Evolutionary conservation across 257 asterid species (phyloP).

Genomic region (Ehretia macrophylla): DNA sequence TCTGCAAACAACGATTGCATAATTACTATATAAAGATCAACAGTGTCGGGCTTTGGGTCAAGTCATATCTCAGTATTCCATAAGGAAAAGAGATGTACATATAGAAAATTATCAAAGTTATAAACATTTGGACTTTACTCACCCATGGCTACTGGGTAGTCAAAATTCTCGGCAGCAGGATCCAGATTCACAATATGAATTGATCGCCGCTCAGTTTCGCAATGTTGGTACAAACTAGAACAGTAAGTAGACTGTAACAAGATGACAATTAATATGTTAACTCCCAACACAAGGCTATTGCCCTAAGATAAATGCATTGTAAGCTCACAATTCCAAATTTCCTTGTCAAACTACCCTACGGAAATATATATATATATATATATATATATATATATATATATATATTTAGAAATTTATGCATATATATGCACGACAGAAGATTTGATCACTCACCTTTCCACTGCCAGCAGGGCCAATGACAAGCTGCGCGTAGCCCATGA

Average conservation of each 20-base stretch:
- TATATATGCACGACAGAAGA: background rate
- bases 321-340: too few species aligned
- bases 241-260: constrained; percentile 83
- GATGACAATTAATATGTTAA: background rate
- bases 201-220: constrained; percentile 71
- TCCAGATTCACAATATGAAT: constrained; percentile 85
- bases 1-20: constrained; percentile 36
- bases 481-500: constrained; percentile 94
- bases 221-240: constrained; percentile 77
- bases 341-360: too few species aligned
- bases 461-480: constrained; percentile 99
- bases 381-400: too few species aligned
- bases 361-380: too few species aligned
- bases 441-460: constrained; percentile 67
- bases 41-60: too few species aligned
- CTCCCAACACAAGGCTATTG: background rate
- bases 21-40: too few species aligned
- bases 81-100: too few species aligned
- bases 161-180: constrained; percentile 95
- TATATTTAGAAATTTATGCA: too few species aligned
- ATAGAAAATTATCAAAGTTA: too few species aligned
- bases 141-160: constrained; percentile 98
- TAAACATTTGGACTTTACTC: constrained; percentile 12
- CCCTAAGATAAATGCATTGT: background rate
- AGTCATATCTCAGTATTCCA: too few species aligned